Conservation (phyloP, 345 rosid species). For the Linum tenue region DNA sequence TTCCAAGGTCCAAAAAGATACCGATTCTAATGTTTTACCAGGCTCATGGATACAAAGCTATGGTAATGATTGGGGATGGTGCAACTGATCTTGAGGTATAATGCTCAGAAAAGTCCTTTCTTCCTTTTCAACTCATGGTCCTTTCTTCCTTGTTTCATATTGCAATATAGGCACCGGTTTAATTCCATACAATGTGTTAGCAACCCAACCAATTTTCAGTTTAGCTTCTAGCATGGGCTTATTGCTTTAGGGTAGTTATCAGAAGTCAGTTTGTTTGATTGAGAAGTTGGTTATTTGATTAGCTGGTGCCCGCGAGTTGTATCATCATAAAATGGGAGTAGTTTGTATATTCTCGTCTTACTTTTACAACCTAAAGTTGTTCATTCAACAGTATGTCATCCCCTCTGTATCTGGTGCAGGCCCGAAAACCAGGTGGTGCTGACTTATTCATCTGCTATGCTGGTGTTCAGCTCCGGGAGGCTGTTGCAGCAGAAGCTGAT, state of each 20-base stretch:
- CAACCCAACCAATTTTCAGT: no score
- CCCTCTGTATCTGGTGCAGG: slow-evolving; percentile 27
- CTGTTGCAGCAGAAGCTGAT: slow-evolving; percentile 82
- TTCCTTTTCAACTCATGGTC: neutral
- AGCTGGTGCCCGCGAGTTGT: no score
- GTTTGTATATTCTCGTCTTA: no score
- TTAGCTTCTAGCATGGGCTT: no score
- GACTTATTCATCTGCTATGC: slow-evolving; percentile 81
- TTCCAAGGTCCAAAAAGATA: slow-evolving; percentile 9
- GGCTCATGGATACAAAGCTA: slow-evolving; percentile 58
- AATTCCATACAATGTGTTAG: no score
- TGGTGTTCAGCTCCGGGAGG: slow-evolving; percentile 74
- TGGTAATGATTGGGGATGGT: slow-evolving; percentile 97
- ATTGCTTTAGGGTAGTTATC: no score
- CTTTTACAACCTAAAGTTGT: no score
- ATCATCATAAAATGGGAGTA: no score
- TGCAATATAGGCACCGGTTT: no score
- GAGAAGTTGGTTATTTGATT: no score
- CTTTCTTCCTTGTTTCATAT: neutral
- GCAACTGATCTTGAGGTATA: slow-evolving; percentile 92
- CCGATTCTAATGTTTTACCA: slow-evolving; percentile 23
- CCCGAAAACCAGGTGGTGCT: slow-evolving; percentile 84
- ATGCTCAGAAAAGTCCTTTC: neutral
- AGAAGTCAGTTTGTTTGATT: no score
- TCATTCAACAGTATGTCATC: no score